Conservation (phyloP, 129 eudicot genomes). For the Centella asiatica region DNA sequence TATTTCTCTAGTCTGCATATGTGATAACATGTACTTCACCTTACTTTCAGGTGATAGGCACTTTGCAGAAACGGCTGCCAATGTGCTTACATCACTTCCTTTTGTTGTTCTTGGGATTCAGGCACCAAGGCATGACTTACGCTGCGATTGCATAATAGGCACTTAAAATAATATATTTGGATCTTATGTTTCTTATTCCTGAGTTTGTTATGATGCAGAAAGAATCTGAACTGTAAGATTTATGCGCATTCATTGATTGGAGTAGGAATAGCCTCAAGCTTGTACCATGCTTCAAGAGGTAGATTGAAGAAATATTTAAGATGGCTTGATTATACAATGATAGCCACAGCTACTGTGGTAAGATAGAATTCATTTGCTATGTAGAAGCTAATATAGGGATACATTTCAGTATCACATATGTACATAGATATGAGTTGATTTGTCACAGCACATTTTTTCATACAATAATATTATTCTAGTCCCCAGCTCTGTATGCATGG, state of each 20-base stretch:
- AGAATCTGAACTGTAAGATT: constrained; percentile 69
- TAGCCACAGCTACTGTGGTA: constrained; percentile 95
- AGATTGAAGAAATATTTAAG: constrained; percentile 67
- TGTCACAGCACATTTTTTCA: background rate
- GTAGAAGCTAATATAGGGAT: background rate
- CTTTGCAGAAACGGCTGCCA: constrained; percentile 70
- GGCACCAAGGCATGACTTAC: constrained; percentile 61
- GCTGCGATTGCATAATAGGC: background rate
- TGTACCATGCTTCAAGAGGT: constrained; percentile 93
- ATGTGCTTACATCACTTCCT: constrained; percentile 87
- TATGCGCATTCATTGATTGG: constrained; percentile 95
- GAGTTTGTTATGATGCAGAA: constrained; percentile 42
- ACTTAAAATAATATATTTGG: constrained; percentile 4
- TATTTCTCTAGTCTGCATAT: constrained; percentile 5
- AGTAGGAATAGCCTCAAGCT: constrained; percentile 86
- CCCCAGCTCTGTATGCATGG: background rate
- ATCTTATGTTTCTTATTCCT: background rate
- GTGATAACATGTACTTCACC: background rate
- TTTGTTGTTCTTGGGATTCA: constrained; percentile 79
- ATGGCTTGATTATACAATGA: constrained; percentile 98
- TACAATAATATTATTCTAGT: background rate
- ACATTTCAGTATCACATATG: background rate
- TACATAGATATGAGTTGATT: background rate
- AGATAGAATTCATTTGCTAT: constrained; percentile 14
- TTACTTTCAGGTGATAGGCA: constrained; percentile 50